Evolutionary conservation across 2,329 filamentous ascomycete species (phyloP).

Genomic region (Paraphoma sp.): DNA sequence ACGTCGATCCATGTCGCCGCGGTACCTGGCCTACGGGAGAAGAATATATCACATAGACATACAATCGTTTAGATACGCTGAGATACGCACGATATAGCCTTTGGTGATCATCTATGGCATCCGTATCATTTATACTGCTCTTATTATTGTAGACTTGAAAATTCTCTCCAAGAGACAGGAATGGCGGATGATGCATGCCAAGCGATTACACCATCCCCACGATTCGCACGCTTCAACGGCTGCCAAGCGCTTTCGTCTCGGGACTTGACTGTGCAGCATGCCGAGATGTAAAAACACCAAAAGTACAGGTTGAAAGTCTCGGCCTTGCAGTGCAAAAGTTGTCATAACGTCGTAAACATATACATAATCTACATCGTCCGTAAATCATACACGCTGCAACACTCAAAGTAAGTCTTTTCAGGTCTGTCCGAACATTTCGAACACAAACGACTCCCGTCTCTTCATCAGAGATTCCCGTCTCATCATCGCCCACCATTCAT

Average conservation of each 20-base stretch:
- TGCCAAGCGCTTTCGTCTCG: background rate
- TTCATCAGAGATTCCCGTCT: background rate
- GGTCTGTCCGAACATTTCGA: no score
- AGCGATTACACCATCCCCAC: background rate
- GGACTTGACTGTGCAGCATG: no score
- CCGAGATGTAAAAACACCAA: no score
- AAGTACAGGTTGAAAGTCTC: background rate
- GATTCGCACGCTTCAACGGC: background rate
- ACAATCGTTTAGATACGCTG: no score
- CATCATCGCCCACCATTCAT: conserved; percentile 39
- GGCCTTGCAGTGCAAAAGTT: background rate
- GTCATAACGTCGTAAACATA: conserved; percentile 1
- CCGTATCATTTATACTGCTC: no score
- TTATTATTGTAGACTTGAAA: no score
- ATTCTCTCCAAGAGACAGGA: background rate
- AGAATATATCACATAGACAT: no score
- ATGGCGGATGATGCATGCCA: background rate
- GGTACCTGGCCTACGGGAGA: no score
- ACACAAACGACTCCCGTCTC: no score
- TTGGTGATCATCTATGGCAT: no score
- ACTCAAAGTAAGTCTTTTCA: background rate
- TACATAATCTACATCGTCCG: background rate
- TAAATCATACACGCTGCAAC: background rate
- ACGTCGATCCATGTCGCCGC: background rate
- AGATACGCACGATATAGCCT: no score